Base-by-base conservation (phyloP, 495 filamentous ascomycete genomes). In the Aspergillus avenaceus region DNA sequence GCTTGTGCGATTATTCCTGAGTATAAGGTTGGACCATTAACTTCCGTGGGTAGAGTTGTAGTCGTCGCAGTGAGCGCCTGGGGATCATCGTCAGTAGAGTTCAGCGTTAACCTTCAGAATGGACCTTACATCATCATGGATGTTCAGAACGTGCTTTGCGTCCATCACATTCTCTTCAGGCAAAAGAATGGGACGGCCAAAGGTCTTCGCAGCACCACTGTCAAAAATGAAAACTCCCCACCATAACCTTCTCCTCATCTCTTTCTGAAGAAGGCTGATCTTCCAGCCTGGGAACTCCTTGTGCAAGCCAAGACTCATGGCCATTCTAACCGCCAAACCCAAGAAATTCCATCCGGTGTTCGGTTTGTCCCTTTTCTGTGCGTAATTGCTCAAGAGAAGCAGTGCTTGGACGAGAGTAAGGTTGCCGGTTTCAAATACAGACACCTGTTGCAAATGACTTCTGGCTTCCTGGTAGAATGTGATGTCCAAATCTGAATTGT, bases 321-420 rank as follows among this genome's bases (percentile, higher is more conserved):
- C 74, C 67, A 78, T 78, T 21, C 77, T 58, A 16, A 74, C 66
- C 16, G 77, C 76, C 16, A 79, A 38, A 2, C 77, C 77, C 5
- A 76, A 58, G 50, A 75, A 80, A 36, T 79, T 82, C 64, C 76
- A 82, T 8, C 77, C 76, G 0, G 77, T 78, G 47, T 82, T 81
- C 11, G 76, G 78, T 48, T 79, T 76, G 53, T 79, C 73, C 23
- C 77, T 62, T 54, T 81, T 82, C 57, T 82, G 78, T 2, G 72
- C 68, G 57, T 78, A 78, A 47, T 81, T 76, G 41, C 77, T 77
- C 28, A 79, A 55, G 19, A 82, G 62, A 18, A 78, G 54, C 40
- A 82, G 55, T 16, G 74, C 73, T 48, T 82, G 78, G 3, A 80
- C 71, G 29, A 75, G 58, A 13, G 77, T 75, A 14, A 80, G 48